Base-by-base conservation (phyloP, 345 rosid genomes). In the Jatropha curcas region DNA sequence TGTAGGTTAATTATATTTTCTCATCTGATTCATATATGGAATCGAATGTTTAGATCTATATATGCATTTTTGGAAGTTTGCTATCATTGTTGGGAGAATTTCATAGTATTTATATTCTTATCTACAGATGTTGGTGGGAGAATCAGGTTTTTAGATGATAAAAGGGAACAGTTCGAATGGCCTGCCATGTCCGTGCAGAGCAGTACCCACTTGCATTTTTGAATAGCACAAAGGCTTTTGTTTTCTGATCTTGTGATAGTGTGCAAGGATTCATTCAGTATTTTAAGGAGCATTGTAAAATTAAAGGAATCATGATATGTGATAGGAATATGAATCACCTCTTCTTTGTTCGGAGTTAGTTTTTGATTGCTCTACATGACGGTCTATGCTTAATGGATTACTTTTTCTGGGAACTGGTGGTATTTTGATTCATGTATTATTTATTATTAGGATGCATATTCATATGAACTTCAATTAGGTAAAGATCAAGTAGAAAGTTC, bases 211-310 rank as follows among this genome's bases (percentile, higher is more conserved):
- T 95, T 5, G 93, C 84, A 7, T 92, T 95, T 82, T 81, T 91
- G 84, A 92, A 91, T n/a, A n/a, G n/a, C n/a, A 84, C 99, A 93
- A 74, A 92, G 97, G 82, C 86, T 91, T 72, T 81, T 95, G 88
- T 95, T 95, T 82, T 86, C n/a, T n/a, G n/a, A n/a, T n/a, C n/a
- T n/a, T n/a, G n/a, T n/a, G n/a, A n/a, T n/a, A n/a, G n/a, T n/a
- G 99, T 72, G 96, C 98, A n/a, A 97, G 99, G 34, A n/a, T n/a
- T 95, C 98, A 13, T 64, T 95, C 75, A 96, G 93, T n/a, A n/a
- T n/a, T 52, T 87, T 92, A 77, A 88, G 94, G 82, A 91, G 75
- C 84, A 95, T 92, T n/a, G n/a, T n/a, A 98, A 92, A 84, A 76
- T 70, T 95, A 28, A 84, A 88, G 79, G 97, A 92, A 79, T 84